Base-by-base conservation (phyloP, 1,284 basidiomycete genomes). In the Moesziomyces globuligerus region DNA sequence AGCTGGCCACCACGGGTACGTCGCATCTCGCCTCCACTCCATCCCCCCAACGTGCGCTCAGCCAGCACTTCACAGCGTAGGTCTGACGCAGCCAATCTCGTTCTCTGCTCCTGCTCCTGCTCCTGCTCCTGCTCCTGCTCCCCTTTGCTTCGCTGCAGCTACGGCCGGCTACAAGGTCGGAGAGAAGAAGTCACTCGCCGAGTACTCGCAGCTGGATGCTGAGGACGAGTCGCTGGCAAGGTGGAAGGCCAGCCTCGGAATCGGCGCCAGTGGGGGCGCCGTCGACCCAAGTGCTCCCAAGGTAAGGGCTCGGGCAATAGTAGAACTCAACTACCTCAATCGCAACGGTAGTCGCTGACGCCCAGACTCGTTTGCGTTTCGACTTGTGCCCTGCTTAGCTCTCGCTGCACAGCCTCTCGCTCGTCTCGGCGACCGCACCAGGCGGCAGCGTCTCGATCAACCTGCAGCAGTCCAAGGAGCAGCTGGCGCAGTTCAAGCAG, bases 231-330 rank as follows among this genome's bases (percentile, higher is more conserved):
- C 90, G 44, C 83, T 87, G 9, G 85, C 85, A 48, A 89, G 91
- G 67, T 94, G 92, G 92, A 94, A 94, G 83, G 91, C 91, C 23
- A 93, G 90, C 65, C 86, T 95, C 32, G 93, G 93, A 51, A 89
- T 94, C 71, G 87, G 87, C 44, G 86, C 89, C 21, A 52, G 57
- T 21, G 59, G 57, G 23, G 47, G 72, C 6, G 83, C 79, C 23
- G 77, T 83, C 20, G 83, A 78, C 51, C 76, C 78, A 2, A 71
- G 56, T 36, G 75, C 75, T 34, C 78, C 79, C 45, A 79, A 77
- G 62, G 74, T 78, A 29, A 48, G n/a, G n/a, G 65, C 7, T 44
- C 4, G 5, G 4, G 1, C 15, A 17, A 17, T 13, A 5, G 2
- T 6, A 13, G 10, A 4, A 32, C 15, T 17, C 17, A 13, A 34